Percentiles rank a stretch among this genome's conserved stretches.
Conservation (phyloP, 2,329 filamentous ascomycete species). For the Fusarium algeriense region DNA sequence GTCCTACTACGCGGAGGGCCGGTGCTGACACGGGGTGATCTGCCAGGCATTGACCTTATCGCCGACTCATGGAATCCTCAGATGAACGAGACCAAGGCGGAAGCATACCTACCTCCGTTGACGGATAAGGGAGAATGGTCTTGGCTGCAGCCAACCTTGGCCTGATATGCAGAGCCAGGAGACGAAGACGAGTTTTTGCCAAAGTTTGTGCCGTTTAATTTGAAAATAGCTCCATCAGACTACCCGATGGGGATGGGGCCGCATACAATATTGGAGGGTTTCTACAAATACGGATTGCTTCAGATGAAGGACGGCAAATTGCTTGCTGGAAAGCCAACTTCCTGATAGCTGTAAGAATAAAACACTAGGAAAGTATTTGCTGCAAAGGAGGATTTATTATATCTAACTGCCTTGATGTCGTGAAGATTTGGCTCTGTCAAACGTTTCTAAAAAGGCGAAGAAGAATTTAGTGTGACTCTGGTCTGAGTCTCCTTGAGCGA, state of each 20-base stretch:
- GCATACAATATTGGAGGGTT: not conserved
- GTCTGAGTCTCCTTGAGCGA: too few species aligned
- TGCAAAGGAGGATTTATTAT: too few species aligned
- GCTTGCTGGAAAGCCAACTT: too few species aligned
- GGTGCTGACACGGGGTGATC: not conserved
- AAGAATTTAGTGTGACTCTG: too few species aligned
- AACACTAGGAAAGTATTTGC: too few species aligned
- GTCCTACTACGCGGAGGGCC: not conserved
- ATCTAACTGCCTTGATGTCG: too few species aligned
- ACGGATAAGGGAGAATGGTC: not conserved
- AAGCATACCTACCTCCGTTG: not conserved
- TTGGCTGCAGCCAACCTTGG: not conserved
- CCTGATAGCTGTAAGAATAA: too few species aligned
- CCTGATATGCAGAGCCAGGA: not conserved
- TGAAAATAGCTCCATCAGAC: not conserved
- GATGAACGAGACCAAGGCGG: not conserved
- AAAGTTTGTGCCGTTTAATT: rapidly evolving
- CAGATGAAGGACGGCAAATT: not conserved
- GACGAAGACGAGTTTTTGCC: not conserved
- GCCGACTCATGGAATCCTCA: not conserved
- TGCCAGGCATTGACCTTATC: not conserved
- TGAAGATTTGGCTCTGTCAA: too few species aligned
- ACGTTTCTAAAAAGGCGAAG: too few species aligned
- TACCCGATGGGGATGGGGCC: not conserved
- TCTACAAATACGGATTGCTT: not conserved